A percentile compares a stretch with the other conserved stretches of the same genome.
phyloP scores from a whole-genome alignment of 2,329 filamentous ascomycete species.

The Karstenula rhodostoma region DNA sequence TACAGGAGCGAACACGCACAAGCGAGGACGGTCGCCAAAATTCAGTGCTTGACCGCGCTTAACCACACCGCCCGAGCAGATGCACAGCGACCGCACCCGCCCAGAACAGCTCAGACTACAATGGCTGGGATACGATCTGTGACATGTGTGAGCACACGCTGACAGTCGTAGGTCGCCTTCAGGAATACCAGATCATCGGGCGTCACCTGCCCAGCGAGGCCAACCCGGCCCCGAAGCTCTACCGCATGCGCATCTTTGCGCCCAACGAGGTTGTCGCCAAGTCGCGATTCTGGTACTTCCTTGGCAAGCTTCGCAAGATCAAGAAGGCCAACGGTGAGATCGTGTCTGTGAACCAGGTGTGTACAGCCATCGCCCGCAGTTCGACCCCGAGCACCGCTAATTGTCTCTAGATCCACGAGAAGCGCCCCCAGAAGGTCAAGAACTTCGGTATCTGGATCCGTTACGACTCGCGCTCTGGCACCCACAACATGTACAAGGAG shows the following conservation, averaged over 20 bases:
- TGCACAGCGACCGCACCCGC: not conserved
- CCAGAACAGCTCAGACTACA: slow-evolving; percentile 27
- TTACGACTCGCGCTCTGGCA: slow-evolving; percentile 99
- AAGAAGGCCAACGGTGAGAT: slow-evolving; percentile 99
- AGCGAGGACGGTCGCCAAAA: slow-evolving; percentile 1
- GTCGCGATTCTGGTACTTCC: slow-evolving; percentile 99
- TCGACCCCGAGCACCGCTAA: slow-evolving; percentile 23
- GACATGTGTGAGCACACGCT: slow-evolving; percentile 27
- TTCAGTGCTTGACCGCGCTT: not conserved
- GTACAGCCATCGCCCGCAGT: slow-evolving; percentile 46
- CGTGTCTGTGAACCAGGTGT: slow-evolving; percentile 93
- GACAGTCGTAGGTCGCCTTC: slow-evolving; percentile 84
- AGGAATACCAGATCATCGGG: slow-evolving; percentile 99
- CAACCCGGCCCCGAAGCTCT: slow-evolving; percentile 97
- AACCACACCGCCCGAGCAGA: not conserved
- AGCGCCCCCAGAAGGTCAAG: slow-evolving; percentile 99
- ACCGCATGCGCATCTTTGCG: slow-evolving; percentile 99
- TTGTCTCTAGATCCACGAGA: slow-evolving; percentile 85
- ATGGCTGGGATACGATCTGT: slow-evolving; percentile 35
- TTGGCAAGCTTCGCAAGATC: slow-evolving; percentile 98
- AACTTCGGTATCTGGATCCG: slow-evolving; percentile 99
- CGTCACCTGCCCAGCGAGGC: slow-evolving; percentile 97
- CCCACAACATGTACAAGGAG: slow-evolving; percentile 99
- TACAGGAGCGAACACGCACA: not conserved
- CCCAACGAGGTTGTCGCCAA: slow-evolving; percentile 98